Evolutionary conservation across 345 rosid genomes (phyloP), one percentile per base, ranked within the genome.

Genomic region (Dovyalis caffra): DNA sequence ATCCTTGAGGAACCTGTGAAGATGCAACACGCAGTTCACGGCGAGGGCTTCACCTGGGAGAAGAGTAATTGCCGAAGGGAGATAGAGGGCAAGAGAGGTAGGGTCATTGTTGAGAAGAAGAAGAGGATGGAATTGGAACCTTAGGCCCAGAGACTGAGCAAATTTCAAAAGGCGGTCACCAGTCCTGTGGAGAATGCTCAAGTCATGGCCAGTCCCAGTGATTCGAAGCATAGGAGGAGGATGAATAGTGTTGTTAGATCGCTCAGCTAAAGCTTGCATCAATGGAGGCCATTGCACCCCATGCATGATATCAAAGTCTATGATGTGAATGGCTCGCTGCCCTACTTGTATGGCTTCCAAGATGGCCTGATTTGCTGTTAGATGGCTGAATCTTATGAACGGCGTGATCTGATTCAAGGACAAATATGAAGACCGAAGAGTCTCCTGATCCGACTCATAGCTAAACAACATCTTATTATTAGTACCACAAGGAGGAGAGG

Each of bases 221-320:
- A 95, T 91, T 31, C 97, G 89, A 20, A 95, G 88, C 84, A 77
- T 85, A 14, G 91, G 92, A n/a, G 93, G 88, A 14, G 89, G 84
- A 49, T 60, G 75, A 56, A 76, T 72, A n/a, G 70, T 51, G 76
- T 78, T 81, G 77, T 61, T 82, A 26, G 82, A 77, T 5, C 95
- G 87, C 66, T 92, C 98, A 6, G 90, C 93, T 70, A 95, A 83
- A 68, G 98, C 98, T 66, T 95, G 99, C 99, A 95, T 91, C 57
- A 95, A 73, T 5, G 99, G 98, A 11, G 99, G 99, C 99, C 99
- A 95, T 70, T 95, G 99, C 51, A 95, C 91, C 23, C 99, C 99
- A 79, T 95, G 98, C 88, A 94, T 92, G 78, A 93, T 92, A 79
- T 95, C 97, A 66, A 95, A 90, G 76, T 95, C 99, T 1, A 95